Percentiles rank a stretch among this genome's conserved stretches.
Conservation (phyloP, 1,284 basidiomycete genomes). For the Cutaneotrichosporon sp. region DNA sequence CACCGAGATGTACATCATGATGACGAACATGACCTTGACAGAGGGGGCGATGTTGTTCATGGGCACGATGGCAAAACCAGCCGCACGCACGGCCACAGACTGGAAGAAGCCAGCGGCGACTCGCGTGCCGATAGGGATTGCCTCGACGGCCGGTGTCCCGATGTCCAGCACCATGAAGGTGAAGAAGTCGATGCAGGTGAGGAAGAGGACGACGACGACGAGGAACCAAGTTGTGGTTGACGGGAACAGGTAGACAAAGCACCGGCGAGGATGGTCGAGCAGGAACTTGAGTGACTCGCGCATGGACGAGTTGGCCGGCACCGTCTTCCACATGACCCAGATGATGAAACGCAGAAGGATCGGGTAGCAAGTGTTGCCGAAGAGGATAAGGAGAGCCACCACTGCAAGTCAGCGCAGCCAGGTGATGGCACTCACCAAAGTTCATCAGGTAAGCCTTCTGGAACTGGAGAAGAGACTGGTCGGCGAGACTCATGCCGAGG, state of each 20-base stretch:
- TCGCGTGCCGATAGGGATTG: slow-evolving; percentile 69
- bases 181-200: slow-evolving; percentile 86
- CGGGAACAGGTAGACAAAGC: slow-evolving; percentile 94
- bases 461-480: slow-evolving; percentile 85
- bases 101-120: slow-evolving; percentile 69
- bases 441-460: slow-evolving; percentile 82
- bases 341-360: slow-evolving; percentile 69
- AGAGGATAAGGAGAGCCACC: slow-evolving; percentile 68
- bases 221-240: slow-evolving; percentile 95
- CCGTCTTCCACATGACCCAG: slow-evolving; percentile 70
- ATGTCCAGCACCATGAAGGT: slow-evolving; percentile 88
- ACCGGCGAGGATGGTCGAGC: slow-evolving; percentile 81
- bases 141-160: slow-evolving; percentile 69
- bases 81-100: slow-evolving; percentile 75
- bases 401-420: slow-evolving; percentile 27
- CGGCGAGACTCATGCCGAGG: slow-evolving; percentile 84
- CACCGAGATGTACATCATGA: slow-evolving; percentile 60
- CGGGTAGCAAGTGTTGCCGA: slow-evolving; percentile 90
- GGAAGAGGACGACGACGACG: slow-evolving; percentile 63
- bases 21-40: slow-evolving; percentile 66
- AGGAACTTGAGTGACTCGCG: slow-evolving; percentile 87
- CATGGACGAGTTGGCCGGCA: slow-evolving; percentile 63
- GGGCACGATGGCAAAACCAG: slow-evolving; percentile 78
- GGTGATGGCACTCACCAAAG: slow-evolving; percentile 49
- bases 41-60: slow-evolving; percentile 75